Evolutionary conservation across 169 alveolate species (phyloP), one percentile per base, ranked within the genome.

Genomic region (Babesia gibsoni): DNA sequence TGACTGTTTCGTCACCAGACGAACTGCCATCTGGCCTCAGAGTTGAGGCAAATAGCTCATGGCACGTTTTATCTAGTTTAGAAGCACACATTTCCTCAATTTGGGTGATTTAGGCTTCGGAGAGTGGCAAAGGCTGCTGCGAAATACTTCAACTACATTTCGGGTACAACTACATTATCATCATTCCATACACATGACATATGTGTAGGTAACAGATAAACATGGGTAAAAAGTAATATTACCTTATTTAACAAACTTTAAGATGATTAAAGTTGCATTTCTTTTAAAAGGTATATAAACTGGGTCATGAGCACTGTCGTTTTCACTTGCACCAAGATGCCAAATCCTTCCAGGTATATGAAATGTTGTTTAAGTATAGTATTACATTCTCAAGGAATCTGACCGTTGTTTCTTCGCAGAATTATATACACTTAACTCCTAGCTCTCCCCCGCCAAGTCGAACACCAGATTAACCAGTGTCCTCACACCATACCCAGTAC

Each of bases 401-500:
- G n/a, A n/a, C n/a, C n/a, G n/a, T n/a, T n/a, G n/a, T n/a, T n/a
- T n/a, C n/a, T n/a, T n/a, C n/a, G n/a, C n/a, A n/a, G n/a, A n/a
- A n/a, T n/a, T n/a, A 12, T 49, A 20, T 22, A 22, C 30, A 49
- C 16, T 10, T 49, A 22, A 10, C 16, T 10, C 16, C 27, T 49
- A 49, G 23, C 36, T 33, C 8, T 52, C 39, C 35, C 32, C 54
- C 20, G 66, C 65, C 67, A 66, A 25, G 56, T 12, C 67, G 14
- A 66, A 30, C 8, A 66, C 54, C 64, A 89, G 54, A 29, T 77
- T 69, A 12, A 84, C 85, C 27, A 91, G 35, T 7, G 93, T 68
- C 39, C 90, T 61, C 23, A 89, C 95, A 12, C 94, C 94, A 52
- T 82, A 91, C n/a, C 95, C 95, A 45, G 87, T 90, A 23, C 94